Base-by-base conservation (phyloP, 148 eudicot genomes). In the Rhododendron ovatum region DNA sequence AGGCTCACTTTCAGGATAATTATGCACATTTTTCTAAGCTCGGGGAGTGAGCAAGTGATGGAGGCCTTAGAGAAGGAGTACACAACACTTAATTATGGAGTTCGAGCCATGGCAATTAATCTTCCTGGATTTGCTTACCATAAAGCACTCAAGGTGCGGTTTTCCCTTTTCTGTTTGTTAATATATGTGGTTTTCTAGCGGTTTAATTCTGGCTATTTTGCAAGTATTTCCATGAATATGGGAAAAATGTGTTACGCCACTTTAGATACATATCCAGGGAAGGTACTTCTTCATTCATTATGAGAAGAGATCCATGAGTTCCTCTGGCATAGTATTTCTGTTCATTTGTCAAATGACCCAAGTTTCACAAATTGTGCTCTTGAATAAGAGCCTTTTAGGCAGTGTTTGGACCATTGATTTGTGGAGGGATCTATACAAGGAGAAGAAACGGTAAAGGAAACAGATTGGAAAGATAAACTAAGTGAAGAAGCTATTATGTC, bases 61-160 rank as follows among this genome's bases (percentile, higher is more conserved):
- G 92, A 93, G 83, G 92, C 90, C 55, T 88, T 96, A 69, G 99
- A 96, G 88, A 92, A 63, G 85, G 96, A 92, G 83, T 95, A 95
- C 83, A 92, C 95, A 35, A 2, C 57, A 0, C 91, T 96, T 77
- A 96, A 96, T 53, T 86, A 92, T 86, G 98, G 98, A 4, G 90
- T 96, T 88, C 85, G 98, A 87, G 93, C 99, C 10, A 91, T 95
- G 94, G 97, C 97, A 0, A 93, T 96, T 37, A 94, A 95, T 83
- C 43, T 95, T 14, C 98, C 99, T 0, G 99, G 99, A 61, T 96
- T 96, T 84, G 96, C 96, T 45, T 96, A 89, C 83, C 86, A 95
- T 81, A 91, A 89, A 48, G 97, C 98, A 39, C 96, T 95, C 76
- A 92, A 94, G 97, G 99, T 95, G 50, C 37, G 74, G 65, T 71